Evolutionary conservation across 768 basidiomycete genomes (phyloP).

Genomic region (Suillus subluteus): DNA sequence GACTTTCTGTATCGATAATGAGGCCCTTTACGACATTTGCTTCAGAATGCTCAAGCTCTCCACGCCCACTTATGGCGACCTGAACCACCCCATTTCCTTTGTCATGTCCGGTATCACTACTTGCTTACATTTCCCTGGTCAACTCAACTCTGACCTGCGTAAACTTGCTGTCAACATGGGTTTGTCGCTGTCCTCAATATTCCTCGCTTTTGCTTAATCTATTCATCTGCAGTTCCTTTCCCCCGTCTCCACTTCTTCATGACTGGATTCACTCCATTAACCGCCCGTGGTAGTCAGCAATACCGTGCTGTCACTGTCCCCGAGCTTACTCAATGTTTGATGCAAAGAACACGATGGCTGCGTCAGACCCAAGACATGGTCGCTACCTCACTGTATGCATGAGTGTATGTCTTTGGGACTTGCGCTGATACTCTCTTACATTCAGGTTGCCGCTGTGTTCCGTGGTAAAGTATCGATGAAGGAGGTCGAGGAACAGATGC

Average conservation of each 20-base stretch:
- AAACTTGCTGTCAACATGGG: slow-evolving; percentile 99
- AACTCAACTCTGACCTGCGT: slow-evolving; percentile 97
- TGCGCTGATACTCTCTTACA: not conserved
- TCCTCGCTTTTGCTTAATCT: slow-evolving; percentile 1
- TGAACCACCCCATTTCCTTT: slow-evolving; percentile 96
- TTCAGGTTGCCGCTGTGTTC: slow-evolving; percentile 90
- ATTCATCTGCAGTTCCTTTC: slow-evolving; percentile 75
- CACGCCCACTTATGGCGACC: slow-evolving; percentile 95
- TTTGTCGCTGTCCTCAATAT: slow-evolving; percentile 37
- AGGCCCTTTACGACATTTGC: slow-evolving; percentile 99
- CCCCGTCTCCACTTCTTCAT: slow-evolving; percentile 99
- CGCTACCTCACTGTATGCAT: slow-evolving; percentile 88
- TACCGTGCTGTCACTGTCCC: slow-evolving; percentile 98
- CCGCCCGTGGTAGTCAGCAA: slow-evolving; percentile 90
- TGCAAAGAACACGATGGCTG: slow-evolving; percentile 99
- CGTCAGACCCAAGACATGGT: slow-evolving; percentile 94
- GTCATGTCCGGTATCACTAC: slow-evolving; percentile 99
- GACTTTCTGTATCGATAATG: slow-evolving; percentile 99
- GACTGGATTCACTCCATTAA: slow-evolving; percentile 94
- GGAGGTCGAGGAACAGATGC: slow-evolving; percentile 99
- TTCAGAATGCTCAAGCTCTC: slow-evolving; percentile 97
- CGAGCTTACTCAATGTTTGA: slow-evolving; percentile 99
- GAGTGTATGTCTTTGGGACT: not conserved
- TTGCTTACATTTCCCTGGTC: slow-evolving; percentile 99
- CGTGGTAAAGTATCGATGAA: slow-evolving; percentile 99